Base-by-base conservation (phyloP, 805 yeast species). In the Starmerella roubikii region DNA sequence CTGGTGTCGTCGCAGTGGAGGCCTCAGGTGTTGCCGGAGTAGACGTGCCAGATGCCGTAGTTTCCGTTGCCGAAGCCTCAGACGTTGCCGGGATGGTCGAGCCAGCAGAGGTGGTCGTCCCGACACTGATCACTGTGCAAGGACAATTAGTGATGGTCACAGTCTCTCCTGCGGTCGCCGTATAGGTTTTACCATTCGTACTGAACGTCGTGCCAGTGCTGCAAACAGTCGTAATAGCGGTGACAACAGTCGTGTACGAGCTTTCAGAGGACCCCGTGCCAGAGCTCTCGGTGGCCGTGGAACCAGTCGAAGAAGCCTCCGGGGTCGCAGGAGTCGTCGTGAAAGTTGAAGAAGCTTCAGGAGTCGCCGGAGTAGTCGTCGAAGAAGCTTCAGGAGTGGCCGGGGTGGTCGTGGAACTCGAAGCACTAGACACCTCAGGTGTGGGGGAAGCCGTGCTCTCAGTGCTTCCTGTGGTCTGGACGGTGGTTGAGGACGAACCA, bases 1-100 rank as follows among this genome's bases (percentile, higher is more conserved):
- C 37, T 28, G 38, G 16, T 9, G 36, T 8, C 9, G 42, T 22
- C 39, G 56, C 48, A 38, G 60, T 48, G 50, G 37, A 44, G 39
- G 47, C 40, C 42, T 41, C 37, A 9, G 26, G 15, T 7, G 28
- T 17, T 13, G 7, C 12, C 18, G 8, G 8, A 27, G 26, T 9
- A 23, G 35, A 21, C 26, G 26, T 20, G 26, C 11, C 26, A 6
- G 32, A 18, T 8, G 7, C 15, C 12, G 6, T 13, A 12, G n/a
- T 26, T 9, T 9, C 8, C 6, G 34, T 11, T 13, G 21, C 22
- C 16, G 35, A 32, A 4, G 7, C 18, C 13, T 16, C 26, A 15
- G 11, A 19, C 26, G 26, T 16, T 7, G 20, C 9, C 6, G 20
- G 7, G 13, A n/a, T n/a, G 16, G 32, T 9, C 8, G 32, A 29